phyloP scores from a whole-genome alignment of 352 stramenopile genomes.

The Globisporangium heterothallicum region DNA sequence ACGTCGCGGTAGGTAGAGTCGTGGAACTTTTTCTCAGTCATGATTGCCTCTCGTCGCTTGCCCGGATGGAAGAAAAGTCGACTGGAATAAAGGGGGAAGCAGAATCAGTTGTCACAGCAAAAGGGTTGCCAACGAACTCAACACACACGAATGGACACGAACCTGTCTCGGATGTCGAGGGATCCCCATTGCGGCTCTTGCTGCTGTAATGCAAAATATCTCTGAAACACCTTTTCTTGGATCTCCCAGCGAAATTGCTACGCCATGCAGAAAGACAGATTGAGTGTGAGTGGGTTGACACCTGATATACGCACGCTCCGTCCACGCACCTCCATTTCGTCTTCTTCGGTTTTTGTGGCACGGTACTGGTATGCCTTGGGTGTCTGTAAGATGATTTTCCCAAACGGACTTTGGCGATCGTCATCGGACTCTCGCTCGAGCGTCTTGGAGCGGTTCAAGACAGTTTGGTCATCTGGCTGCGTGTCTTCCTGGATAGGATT shows the following conservation, averaged over 20 bases:
- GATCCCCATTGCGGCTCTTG: slow-evolving; percentile 51
- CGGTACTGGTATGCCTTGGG: slow-evolving; percentile 48
- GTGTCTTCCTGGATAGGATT: slow-evolving; percentile 5
- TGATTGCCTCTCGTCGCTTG: slow-evolving; percentile 52
- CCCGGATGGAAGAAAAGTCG: slow-evolving; percentile 62
- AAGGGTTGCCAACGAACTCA: too few species aligned
- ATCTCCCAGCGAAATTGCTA: slow-evolving; percentile 67
- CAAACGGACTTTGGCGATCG: slow-evolving; percentile 29
- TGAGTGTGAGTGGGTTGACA: not conserved
- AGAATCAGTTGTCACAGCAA: not conserved
- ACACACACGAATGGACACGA: slow-evolving; percentile 9
- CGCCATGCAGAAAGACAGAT: slow-evolving; percentile 10
- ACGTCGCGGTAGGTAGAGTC: slow-evolving; percentile 54
- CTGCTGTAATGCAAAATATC: slow-evolving; percentile 51
- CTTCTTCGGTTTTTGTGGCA: slow-evolving; percentile 52
- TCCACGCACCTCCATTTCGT: slow-evolving; percentile 65
- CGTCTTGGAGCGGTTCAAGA: slow-evolving; percentile 37
- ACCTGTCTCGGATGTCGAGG: slow-evolving; percentile 54
- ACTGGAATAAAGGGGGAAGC: slow-evolving; percentile 12
- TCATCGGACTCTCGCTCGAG: slow-evolving; percentile 39
- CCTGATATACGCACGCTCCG: not conserved
- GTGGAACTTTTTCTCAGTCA: slow-evolving; percentile 66
- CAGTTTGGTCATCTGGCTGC: slow-evolving; percentile 48
- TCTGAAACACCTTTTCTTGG: slow-evolving; percentile 55
- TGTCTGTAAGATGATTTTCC: slow-evolving; percentile 22